phyloP scores from a whole-genome alignment of 768 basidiomycete species.

The Terana coerulea region DNA sequence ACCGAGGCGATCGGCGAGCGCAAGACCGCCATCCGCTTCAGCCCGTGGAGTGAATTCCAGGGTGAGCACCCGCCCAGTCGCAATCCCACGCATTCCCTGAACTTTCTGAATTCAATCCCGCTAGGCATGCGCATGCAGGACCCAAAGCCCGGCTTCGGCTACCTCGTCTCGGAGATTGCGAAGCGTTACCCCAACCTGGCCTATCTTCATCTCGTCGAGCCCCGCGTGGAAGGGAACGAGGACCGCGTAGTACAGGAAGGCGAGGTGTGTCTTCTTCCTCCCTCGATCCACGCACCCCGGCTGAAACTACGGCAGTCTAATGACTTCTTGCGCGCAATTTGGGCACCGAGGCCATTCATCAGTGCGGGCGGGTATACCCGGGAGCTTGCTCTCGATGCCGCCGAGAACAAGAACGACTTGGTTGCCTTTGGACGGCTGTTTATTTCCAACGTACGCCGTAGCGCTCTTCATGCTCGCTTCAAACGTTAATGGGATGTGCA shows the following conservation, averaged over 20 bases:
- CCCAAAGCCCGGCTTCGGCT: conserved; percentile 49
- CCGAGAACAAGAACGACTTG: conserved; percentile 12
- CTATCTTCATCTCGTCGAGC: conserved; percentile 35
- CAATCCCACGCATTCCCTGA: neutral
- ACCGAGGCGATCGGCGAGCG: conserved; percentile 36
- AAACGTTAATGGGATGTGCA: neutral
- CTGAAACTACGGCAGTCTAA: conserved; percentile 7
- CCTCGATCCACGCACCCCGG: too few species aligned
- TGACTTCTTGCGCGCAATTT: conserved; percentile 24
- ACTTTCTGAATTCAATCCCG: neutral
- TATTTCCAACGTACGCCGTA: conserved; percentile 9
- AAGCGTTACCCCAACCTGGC: conserved; percentile 36
- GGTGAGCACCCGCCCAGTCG: conserved; percentile 19
- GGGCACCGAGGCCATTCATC: conserved; percentile 16
- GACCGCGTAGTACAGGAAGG: conserved; percentile 4
- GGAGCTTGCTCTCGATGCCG: conserved; percentile 14
- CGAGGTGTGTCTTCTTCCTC: conserved; percentile 13
- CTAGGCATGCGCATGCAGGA: conserved; percentile 45
- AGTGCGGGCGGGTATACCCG: conserved; percentile 19
- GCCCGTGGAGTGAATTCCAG: conserved; percentile 30
- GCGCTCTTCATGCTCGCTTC: neutral
- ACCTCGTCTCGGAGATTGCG: conserved; percentile 41
- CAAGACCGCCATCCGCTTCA: conserved; percentile 35
- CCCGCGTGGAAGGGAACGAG: conserved; percentile 9
- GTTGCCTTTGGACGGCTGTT: conserved; percentile 9